These are phyloP conservation scores for Stygiomarasmius scandens DNA, from an alignment of 1,284 basidiomycete species.

Conservation along the genomic window DNA sequence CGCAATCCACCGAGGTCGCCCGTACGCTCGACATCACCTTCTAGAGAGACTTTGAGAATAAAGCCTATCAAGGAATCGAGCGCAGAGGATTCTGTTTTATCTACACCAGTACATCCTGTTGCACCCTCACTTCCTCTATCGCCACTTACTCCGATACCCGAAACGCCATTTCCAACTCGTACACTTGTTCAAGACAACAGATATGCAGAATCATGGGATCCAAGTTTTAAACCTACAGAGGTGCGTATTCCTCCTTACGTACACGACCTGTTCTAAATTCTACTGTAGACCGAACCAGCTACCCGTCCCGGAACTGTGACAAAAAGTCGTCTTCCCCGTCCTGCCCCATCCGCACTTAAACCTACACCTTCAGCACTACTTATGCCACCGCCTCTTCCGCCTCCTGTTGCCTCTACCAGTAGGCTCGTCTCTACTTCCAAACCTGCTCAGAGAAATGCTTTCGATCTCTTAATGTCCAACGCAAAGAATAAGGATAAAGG, in stretches of 20 bases:
- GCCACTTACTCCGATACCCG: constrained; percentile 47
- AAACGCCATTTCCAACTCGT: constrained; percentile 34
- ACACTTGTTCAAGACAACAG: constrained; percentile 19
- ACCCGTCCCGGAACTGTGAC: not conserved
- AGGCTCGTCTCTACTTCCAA: not conserved
- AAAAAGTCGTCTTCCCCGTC: constrained; percentile 17
- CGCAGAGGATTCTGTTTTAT: constrained; percentile 25
- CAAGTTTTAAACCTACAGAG: not conserved
- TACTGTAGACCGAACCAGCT: not conserved
- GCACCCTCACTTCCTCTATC: constrained; percentile 33
- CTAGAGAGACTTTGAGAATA: constrained; percentile 35
- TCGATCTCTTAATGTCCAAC: not conserved
- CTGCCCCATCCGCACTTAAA: constrained; percentile 8
- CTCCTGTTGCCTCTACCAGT: constrained; percentile 5
- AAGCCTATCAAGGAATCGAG: constrained; percentile 27
- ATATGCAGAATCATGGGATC: constrained; percentile 15
- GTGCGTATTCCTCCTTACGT: not conserved
- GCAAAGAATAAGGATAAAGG: constrained; percentile 2
- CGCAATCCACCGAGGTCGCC: constrained; percentile 45
- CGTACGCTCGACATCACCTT: constrained; percentile 37
- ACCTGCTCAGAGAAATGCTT: not conserved
- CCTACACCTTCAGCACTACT: not conserved
- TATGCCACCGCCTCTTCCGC: constrained; percentile 8
- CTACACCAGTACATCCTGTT: constrained; percentile 25
- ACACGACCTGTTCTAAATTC: too few species aligned